A percentile compares a stretch with the other conserved stretches of the same genome.
phyloP scores from a whole-genome alignment of 768 basidiomycete species.

The Psilocybe tampanensis region DNA sequence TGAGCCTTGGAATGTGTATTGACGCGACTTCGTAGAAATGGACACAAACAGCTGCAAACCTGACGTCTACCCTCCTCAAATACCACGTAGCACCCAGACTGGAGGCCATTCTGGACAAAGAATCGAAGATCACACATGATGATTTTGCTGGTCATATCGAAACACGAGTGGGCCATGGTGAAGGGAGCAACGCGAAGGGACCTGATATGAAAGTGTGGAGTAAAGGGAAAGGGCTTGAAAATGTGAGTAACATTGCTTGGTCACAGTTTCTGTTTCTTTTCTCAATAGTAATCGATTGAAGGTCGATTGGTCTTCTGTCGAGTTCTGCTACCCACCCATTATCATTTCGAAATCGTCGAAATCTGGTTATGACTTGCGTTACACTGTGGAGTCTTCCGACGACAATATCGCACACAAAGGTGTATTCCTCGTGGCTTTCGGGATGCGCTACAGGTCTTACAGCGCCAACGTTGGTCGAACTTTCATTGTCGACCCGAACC shows the following conservation, averaged over 20 bases:
- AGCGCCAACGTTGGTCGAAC: constrained; percentile 92
- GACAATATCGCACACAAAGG: constrained; percentile 87
- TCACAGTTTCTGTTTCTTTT: background rate
- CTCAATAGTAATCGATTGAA: constrained; percentile 29
- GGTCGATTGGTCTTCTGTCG: constrained; percentile 89
- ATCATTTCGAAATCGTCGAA: constrained; percentile 90
- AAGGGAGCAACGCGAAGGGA: constrained; percentile 74
- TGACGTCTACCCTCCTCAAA: constrained; percentile 85
- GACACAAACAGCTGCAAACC: constrained; percentile 68
- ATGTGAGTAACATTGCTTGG: constrained; percentile 50
- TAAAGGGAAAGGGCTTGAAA: constrained; percentile 70
- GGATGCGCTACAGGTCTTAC: constrained; percentile 91
- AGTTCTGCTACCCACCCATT: constrained; percentile 95
- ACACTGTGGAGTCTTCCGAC: constrained; percentile 82
- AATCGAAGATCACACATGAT: constrained; percentile 89
- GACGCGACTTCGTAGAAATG: constrained; percentile 58
- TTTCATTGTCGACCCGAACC: constrained; percentile 93
- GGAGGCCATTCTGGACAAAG: constrained; percentile 89
- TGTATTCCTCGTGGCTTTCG: constrained; percentile 85
- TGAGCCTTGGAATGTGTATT: background rate
- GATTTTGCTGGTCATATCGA: constrained; percentile 86
- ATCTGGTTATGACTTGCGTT: constrained; percentile 85
- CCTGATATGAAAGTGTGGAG: constrained; percentile 95
- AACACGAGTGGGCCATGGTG: constrained; percentile 82
- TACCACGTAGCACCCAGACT: constrained; percentile 88